These are phyloP conservation scores for Corylus avellana DNA, from an alignment of 306 rosid species.

Conservation along the genomic window DNA sequence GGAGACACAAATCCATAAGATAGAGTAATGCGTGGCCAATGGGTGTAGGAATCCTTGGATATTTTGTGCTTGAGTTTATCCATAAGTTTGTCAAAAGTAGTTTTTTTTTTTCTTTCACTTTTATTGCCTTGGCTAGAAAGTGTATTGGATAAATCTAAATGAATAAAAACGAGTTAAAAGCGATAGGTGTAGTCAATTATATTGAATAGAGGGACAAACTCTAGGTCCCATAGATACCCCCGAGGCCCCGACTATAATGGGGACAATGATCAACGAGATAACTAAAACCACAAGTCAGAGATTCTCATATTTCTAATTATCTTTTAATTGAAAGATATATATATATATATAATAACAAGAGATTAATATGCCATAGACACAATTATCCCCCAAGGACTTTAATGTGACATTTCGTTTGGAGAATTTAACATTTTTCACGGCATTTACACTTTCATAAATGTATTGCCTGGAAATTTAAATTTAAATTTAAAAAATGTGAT, in stretches of 20 bases:
- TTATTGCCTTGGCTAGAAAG: background rate
- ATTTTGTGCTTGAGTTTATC: conserved; percentile 23
- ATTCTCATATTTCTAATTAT: conserved; percentile 1
- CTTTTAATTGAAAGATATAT: background rate
- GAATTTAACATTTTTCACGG: too few relatives aligned
- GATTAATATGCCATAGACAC: background rate
- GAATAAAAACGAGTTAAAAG: background rate
- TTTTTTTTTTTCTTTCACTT: background rate
- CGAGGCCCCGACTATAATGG: background rate
- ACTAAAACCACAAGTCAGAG: background rate
- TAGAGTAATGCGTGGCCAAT: background rate
- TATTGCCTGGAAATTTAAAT: too few relatives aligned
- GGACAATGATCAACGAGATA: conserved; percentile 16
- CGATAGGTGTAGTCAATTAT: background rate
- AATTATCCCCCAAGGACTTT: background rate
- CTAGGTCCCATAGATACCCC: conserved; percentile 3
- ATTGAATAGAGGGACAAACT: background rate
- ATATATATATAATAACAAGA: background rate
- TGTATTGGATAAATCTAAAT: background rate
- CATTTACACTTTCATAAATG: too few relatives aligned
- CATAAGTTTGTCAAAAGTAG: conserved; percentile 19
- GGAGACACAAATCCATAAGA: background rate
- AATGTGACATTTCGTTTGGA: background rate
- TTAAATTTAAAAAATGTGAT: too few relatives aligned
- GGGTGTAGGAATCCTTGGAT: conserved; percentile 1